These are phyloP conservation scores for Chalciporus pseudorubinellus DNA, from an alignment of 768 basidiomycete genomes.

Conservation along the genomic window DNA sequence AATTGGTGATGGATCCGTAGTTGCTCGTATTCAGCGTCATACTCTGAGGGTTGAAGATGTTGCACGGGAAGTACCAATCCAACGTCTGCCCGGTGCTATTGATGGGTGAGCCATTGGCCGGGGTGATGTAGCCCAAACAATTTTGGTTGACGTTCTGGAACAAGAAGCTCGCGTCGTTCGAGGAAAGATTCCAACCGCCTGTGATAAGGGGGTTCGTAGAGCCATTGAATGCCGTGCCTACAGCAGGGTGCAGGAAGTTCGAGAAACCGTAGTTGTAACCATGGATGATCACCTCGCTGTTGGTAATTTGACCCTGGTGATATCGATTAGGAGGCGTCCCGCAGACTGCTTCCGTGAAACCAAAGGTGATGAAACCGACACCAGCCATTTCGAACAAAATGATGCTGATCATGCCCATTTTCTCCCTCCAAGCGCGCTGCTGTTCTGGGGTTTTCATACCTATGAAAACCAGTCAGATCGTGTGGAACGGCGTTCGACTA, in stretches of 20 bases:
- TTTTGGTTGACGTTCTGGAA: slow-evolving; percentile 91
- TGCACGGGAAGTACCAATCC: slow-evolving; percentile 99
- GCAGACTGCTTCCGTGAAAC: slow-evolving; percentile 93
- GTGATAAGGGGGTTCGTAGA: slow-evolving; percentile 79
- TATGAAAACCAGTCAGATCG: slow-evolving; percentile 30
- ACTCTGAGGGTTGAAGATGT: slow-evolving; percentile 75
- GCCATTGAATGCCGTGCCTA: slow-evolving; percentile 64
- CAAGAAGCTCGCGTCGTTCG: slow-evolving; percentile 90
- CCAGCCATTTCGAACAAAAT: slow-evolving; percentile 83
- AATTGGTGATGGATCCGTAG: slow-evolving; percentile 63
- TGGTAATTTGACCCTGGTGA: slow-evolving; percentile 74
- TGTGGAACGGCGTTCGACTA: neutral
- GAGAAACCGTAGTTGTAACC: slow-evolving; percentile 93
- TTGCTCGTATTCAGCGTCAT: slow-evolving; percentile 63
- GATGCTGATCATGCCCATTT: slow-evolving; percentile 87
- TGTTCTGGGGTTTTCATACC: slow-evolving; percentile 89
- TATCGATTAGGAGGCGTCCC: slow-evolving; percentile 82
- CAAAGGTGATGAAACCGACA: slow-evolving; percentile 98
- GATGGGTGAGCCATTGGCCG: slow-evolving; percentile 69
- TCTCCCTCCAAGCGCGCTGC: slow-evolving; percentile 97
- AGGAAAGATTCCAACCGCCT: slow-evolving; percentile 71
- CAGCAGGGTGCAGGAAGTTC: slow-evolving; percentile 79
- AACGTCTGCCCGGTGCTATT: slow-evolving; percentile 54
- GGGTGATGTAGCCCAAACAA: slow-evolving; percentile 75
- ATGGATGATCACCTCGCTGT: slow-evolving; percentile 86